These are phyloP conservation scores for Mycena crocata DNA, from an alignment of 768 basidiomycete genomes.

Conservation along the genomic window DNA sequence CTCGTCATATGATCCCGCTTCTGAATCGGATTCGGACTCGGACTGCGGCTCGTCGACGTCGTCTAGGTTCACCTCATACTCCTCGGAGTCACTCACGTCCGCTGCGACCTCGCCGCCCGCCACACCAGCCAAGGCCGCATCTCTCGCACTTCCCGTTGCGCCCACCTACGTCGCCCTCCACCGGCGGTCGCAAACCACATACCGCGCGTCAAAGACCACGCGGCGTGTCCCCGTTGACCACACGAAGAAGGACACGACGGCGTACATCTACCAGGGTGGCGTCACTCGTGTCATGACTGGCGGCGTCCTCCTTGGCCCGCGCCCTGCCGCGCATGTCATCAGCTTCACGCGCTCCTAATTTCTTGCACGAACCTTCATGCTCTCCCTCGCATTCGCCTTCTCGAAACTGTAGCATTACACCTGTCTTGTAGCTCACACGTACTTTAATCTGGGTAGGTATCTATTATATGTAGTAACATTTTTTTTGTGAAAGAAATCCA, in stretches of 20 bases:
- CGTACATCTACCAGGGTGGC: slow-evolving; percentile 34
- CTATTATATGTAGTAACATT: no score
- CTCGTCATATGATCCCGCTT: not conserved
- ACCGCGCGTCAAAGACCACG: not conserved
- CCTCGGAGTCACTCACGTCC: slow-evolving; percentile 22
- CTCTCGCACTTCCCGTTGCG: slow-evolving; percentile 7
- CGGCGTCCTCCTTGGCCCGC: no score
- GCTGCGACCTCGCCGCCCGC: slow-evolving; percentile 22
- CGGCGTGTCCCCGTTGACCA: not conserved
- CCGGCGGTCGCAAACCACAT: not conserved
- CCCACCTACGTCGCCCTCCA: no score
- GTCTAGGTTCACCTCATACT: slow-evolving; percentile 20
- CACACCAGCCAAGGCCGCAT: slow-evolving; percentile 6
- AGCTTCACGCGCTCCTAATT: no score
- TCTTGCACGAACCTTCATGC: no score
- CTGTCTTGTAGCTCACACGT: no score
- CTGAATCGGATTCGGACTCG: slow-evolving; percentile 12
- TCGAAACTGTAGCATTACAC: no score
- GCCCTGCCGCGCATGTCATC: no score
- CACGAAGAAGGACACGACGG: slow-evolving; percentile 9
- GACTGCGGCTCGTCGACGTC: slow-evolving; percentile 15
- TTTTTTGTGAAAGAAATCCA: no score
- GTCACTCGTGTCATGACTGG: no score
- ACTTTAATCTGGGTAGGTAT: no score
- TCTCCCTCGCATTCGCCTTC: no score